Percentiles rank a stretch among this genome's conserved stretches.
These are phyloP conservation scores for Irpex sp. DNA, from an alignment of 1,284 basidiomycete genomes.

Conservation along the genomic window DNA sequence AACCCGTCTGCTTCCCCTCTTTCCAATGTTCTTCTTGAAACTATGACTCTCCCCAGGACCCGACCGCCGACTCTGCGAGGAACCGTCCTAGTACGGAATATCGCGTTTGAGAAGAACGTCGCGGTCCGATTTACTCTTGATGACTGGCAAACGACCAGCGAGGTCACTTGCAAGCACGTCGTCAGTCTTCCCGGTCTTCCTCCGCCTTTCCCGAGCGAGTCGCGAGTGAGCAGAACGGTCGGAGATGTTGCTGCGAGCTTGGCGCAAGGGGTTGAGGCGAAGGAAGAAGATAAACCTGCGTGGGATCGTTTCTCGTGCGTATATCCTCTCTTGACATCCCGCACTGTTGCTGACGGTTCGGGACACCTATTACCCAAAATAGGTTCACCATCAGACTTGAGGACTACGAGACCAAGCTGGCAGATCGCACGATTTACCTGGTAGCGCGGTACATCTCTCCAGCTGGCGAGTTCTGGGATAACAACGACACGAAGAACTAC, in stretches of 20 bases:
- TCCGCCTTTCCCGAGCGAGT: slow-evolving; percentile 31
- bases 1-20: slow-evolving; percentile 29
- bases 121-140: slow-evolving; percentile 90
- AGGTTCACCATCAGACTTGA: slow-evolving; percentile 68
- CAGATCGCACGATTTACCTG: slow-evolving; percentile 61
- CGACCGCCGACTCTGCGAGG: slow-evolving; percentile 41
- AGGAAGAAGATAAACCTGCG: slow-evolving; percentile 18
- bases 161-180: slow-evolving; percentile 71
- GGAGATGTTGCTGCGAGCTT: slow-evolving; percentile 31
- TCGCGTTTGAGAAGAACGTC: slow-evolving; percentile 86
- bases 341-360: not conserved
- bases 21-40: slow-evolving; percentile 50
- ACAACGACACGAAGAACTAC: slow-evolving; percentile 82
- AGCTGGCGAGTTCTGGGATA: slow-evolving; percentile 84
- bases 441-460: slow-evolving; percentile 53
- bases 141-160: slow-evolving; percentile 90
- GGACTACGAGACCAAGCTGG: slow-evolving; percentile 68
- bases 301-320: slow-evolving; percentile 36
- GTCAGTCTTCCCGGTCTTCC: slow-evolving; percentile 48
- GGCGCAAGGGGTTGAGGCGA: slow-evolving; percentile 12
- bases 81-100: slow-evolving; percentile 73
- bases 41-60: slow-evolving; percentile 35
- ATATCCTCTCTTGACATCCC: not conserved
- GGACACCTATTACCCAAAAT: not conserved
- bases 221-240: slow-evolving; percentile 17